Evolutionary conservation across 2,329 filamentous ascomycete genomes (phyloP).

Genomic region (Thielaviopsis ethacetica): DNA sequence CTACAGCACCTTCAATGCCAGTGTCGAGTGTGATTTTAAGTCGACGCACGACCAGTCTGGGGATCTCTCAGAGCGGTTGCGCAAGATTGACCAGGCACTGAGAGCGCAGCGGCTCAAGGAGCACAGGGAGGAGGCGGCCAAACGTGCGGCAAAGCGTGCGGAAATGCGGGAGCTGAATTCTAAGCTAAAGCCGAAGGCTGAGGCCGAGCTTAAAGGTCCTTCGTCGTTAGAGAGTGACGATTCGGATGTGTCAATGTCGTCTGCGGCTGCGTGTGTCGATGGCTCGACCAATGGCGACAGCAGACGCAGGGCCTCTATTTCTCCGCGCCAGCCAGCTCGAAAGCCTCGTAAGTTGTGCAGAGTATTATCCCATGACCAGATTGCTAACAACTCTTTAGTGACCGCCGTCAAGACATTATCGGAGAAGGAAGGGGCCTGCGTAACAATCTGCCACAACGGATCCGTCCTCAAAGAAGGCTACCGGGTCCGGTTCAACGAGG

Average conservation of each 20-base stretch:
- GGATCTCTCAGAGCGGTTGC: not conserved
- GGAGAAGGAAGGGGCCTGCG: not conserved
- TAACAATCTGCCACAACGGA: not conserved
- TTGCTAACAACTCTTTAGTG: not conserved
- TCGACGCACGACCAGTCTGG: not conserved
- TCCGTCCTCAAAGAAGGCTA: conserved; percentile 1
- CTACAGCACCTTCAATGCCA: not conserved
- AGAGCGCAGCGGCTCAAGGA: not conserved
- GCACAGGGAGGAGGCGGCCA: too few species aligned
- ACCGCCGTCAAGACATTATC: not conserved
- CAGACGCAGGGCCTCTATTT: not conserved
- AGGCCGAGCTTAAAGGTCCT: not conserved
- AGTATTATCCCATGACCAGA: not conserved
- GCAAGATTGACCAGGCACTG: not conserved
- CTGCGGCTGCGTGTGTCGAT: not conserved
- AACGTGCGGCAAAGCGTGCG: not conserved
- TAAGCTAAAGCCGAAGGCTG: not conserved
- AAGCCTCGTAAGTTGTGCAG: not conserved
- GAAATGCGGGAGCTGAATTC: not conserved
- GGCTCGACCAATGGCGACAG: not conserved
- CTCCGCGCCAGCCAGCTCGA: not conserved
- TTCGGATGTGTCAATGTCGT: not conserved
- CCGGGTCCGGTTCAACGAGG: not conserved
- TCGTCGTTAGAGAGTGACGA: not conserved
- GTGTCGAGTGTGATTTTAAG: not conserved